Evolutionary conservation across 2,329 filamentous ascomycete genomes (phyloP).

Genomic region (Venturiaceae sp.): DNA sequence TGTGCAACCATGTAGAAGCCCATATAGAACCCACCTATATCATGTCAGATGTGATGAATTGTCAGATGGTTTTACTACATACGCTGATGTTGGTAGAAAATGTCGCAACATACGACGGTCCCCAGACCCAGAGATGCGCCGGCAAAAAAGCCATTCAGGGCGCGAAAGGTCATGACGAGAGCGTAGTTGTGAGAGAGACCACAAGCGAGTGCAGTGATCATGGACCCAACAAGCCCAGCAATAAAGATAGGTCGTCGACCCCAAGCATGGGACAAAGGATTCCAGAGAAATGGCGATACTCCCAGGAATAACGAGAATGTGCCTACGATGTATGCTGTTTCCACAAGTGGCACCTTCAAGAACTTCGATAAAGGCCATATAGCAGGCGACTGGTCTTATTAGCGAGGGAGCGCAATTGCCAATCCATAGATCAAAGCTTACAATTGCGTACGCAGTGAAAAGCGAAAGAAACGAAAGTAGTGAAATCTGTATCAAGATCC

Average conservation of each 20-base stretch:
- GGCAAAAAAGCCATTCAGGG: slow-evolving; percentile 3
- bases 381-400: slow-evolving; percentile 2
- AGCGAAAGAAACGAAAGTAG: slow-evolving; percentile 5
- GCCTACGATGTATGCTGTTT: slow-evolving; percentile 4
- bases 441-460: slow-evolving; percentile 4
- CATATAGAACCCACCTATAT: slow-evolving; percentile 4
- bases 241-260: slow-evolving; percentile 9
- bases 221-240: background rate
- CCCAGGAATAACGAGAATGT: slow-evolving; percentile 1
- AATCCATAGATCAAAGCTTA: background rate
- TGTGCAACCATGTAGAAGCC: slow-evolving; percentile 6
- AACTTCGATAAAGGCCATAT: slow-evolving; percentile 4
- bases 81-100: slow-evolving; percentile 9
- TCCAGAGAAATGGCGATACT: slow-evolving; percentile 8
- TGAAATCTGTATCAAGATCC: slow-evolving; percentile 6
- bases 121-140: slow-evolving; percentile 4
- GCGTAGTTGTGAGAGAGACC: slow-evolving; percentile 1
- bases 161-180: background rate
- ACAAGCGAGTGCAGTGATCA: background rate
- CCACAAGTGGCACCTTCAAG: slow-evolving; percentile 3
- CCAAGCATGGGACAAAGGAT: slow-evolving; percentile 5
- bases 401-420: background rate
- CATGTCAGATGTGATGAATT: background rate
- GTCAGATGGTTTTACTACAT: background rate
- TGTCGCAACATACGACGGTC: slow-evolving; percentile 1